Evolutionary conservation across 768 basidiomycete genomes (phyloP), one percentile per base, ranked within the genome.

Genomic region (Lactarius quietus): DNA sequence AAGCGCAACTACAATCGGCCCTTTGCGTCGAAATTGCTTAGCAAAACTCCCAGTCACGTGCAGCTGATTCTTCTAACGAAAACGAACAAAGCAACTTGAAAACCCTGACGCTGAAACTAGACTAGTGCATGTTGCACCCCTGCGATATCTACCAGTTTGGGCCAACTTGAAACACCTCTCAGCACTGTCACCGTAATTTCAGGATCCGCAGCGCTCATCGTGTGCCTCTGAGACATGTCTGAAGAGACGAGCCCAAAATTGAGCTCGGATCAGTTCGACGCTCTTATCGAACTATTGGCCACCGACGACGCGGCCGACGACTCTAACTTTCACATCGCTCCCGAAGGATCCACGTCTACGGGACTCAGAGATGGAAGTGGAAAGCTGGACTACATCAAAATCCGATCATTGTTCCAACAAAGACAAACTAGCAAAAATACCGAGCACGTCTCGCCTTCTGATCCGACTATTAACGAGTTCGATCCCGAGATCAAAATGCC

Each of bases 231-330:
- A 57, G 10, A 28, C 23, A 66, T 66, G 61, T 57, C 56, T n/a
- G 52, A 54, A 6, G 57, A 7, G 38, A 36, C 7, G 41, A 28
- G 2, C 17, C 33, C 23, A 15, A 41, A 56, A 60, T 43, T 33
- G 17, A 57, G 39, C 41, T 61, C 52, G n/a, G 62, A 48, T 43
- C 41, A 67, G 23, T 70, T 70, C 51, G 70, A 70, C 26, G 69
- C 69, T 28, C 66, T 70, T 12, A 62, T 70, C 18, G 70, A 70
- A 48, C 54, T 70, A 17, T 51, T 70, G n/a, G 70, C 68, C 31
- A 68, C 65, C 23, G 66, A 64, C 15, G 70, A 70, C 33, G 29
- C 67, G 18, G 28, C 35, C 26, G 64, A 59, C 9, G 59, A 69
- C 61, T 61, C 63, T 15, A 57, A 62, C 41, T 58, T 53, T 18